Evolutionary conservation across 164 flowering plant species (phyloP).

Genomic region (Malania oleifera): DNA sequence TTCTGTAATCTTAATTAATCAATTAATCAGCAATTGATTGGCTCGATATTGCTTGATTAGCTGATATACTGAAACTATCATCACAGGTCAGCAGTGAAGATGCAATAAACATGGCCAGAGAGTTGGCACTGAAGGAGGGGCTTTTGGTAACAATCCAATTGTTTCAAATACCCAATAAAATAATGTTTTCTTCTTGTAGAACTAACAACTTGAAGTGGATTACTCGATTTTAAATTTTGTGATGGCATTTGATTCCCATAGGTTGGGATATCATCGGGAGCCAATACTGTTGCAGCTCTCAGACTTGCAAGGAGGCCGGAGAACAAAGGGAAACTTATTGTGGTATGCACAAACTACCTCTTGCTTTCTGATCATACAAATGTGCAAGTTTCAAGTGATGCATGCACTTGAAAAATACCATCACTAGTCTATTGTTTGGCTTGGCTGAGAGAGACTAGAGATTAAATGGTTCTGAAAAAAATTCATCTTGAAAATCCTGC

Average conservation of each 20-base stretch:
- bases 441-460: too few species aligned
- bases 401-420: too few species aligned
- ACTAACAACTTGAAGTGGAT: too few species aligned
- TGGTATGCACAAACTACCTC: constrained; percentile 48
- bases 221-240: neutral
- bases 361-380: too few species aligned
- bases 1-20: too few species aligned
- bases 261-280: constrained; percentile 98
- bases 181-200: too few species aligned
- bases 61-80: neutral
- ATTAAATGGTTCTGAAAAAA: too few species aligned
- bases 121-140: constrained; percentile 89
- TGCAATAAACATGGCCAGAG: constrained; percentile 88
- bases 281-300: constrained; percentile 89
- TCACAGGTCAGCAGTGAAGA: constrained; percentile 83
- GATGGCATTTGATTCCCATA: constrained; percentile 15
- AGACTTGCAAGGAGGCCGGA: constrained; percentile 88
- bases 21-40: too few species aligned
- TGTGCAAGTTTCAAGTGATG: too few species aligned
- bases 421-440: too few species aligned
- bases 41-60: neutral
- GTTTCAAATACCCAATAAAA: too few species aligned
- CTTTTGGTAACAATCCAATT: constrained; percentile 53
- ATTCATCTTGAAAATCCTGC: too few species aligned
- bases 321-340: constrained; percentile 97